Conservation (phyloP, 495 filamentous ascomycete species). For the Darksidea phi region DNA sequence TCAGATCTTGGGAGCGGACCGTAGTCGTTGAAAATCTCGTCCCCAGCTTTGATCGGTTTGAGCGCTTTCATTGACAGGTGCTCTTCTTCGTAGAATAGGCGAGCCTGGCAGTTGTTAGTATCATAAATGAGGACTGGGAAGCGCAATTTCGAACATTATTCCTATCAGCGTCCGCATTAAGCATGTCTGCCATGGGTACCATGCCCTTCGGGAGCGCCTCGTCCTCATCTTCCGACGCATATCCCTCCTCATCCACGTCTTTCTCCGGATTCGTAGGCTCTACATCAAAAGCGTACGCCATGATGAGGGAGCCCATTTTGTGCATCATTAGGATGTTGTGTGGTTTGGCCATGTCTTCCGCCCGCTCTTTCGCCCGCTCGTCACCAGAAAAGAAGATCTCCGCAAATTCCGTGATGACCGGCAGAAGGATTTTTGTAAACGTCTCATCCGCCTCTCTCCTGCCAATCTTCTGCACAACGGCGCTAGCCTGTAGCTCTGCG, state of each 20-base stretch:
- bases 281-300: conserved; percentile 94
- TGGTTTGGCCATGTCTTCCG: conserved; percentile 41
- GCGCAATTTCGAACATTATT: conserved; percentile 60
- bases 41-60: conserved; percentile 63
- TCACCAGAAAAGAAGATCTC: conserved; percentile 51
- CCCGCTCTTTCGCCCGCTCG: conserved; percentile 37
- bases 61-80: conserved; percentile 65
- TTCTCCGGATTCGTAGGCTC: conserved; percentile 53
- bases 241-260: conserved; percentile 55
- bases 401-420: conserved; percentile 53
- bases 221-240: conserved; percentile 68
- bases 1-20: conserved; percentile 80
- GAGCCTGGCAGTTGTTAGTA: conserved; percentile 47
- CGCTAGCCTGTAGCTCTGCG: conserved; percentile 70
- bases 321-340: conserved; percentile 64
- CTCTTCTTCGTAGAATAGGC: conserved; percentile 68
- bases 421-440: conserved; percentile 62
- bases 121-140: neutral
- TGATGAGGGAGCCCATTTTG: conserved; percentile 79
- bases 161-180: conserved; percentile 85
- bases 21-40: conserved; percentile 90
- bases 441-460: conserved; percentile 67
- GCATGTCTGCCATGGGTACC: conserved; percentile 88
- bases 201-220: conserved; percentile 69
- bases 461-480: conserved; percentile 75